phyloP scores from a whole-genome alignment of 805 yeast species.

The Myxozyma sirexii region DNA sequence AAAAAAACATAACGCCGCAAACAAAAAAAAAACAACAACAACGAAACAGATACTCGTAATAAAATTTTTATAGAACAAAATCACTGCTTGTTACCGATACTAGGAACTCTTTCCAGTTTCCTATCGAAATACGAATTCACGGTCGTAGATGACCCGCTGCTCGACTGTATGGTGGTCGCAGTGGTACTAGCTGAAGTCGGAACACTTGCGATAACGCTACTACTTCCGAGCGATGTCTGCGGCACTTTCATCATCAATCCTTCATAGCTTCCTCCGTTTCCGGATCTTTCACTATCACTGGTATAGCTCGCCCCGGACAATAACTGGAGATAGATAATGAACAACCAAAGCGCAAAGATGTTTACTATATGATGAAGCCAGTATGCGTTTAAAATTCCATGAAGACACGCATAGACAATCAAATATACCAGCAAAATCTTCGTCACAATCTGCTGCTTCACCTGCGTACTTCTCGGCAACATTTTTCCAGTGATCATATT shows the following conservation, averaged over 20 bases:
- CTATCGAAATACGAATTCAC: constrained; percentile 7
- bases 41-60: too few species aligned
- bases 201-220: not conserved
- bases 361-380: constrained; percentile 82
- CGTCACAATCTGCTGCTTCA: constrained; percentile 43
- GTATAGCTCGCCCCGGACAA: not conserved
- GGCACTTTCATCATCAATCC: not conserved
- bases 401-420: constrained; percentile 63
- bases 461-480: constrained; percentile 47
- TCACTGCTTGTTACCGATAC: not conserved
- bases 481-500: constrained; percentile 54
- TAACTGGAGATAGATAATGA: constrained; percentile 25
- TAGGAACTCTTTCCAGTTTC: constrained; percentile 1
- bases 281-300: not conserved
- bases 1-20: not conserved
- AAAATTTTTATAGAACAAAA: not conserved
- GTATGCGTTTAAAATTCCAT: constrained; percentile 77
- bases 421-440: constrained; percentile 53
- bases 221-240: constrained; percentile 2
- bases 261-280: not conserved
- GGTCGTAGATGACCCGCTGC: constrained; percentile 2
- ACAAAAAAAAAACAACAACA: not conserved
- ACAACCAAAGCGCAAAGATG: constrained; percentile 45
- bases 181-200: constrained; percentile 2
- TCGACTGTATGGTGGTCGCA: constrained; percentile 2